Base-by-base conservation (phyloP, 2,329 filamentous ascomycete genomes). In the Lasiodiplodia gonubiensis region DNA sequence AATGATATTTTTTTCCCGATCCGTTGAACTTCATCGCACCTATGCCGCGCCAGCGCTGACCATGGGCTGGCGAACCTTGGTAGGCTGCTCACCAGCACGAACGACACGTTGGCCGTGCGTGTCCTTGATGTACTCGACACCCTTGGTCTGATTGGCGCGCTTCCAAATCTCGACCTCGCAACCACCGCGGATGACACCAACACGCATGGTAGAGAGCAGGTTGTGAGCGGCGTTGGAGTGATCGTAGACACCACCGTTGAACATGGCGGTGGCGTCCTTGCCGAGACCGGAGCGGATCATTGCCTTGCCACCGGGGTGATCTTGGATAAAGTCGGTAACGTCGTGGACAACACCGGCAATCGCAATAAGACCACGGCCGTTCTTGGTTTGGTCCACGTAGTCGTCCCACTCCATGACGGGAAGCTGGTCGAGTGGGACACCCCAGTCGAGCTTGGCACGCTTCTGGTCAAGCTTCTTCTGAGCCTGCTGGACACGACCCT, bases 21-120 rank as follows among this genome's bases (percentile, higher is more conserved):
- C 59, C 59, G 42, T 63, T 37, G 7, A 23, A 27, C 14, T 30
- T 51, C 23, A 35, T 18, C 10, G n/a, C 16, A 23, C n/a, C 72
- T 80, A 94, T 75, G 93, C 93, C 70, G 93, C 93, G 80, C 93
- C 93, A 68, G 94, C 94, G 73, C 89, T 94, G 70, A 90, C 88
- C 66, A 92, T 88, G 53, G 94, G 93, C 78, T 93, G 89, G 23
- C 89, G 83, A 63, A 96, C 88, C 81, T 92, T 93, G 72, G 94
- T 97, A 68, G 92, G 87, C 82, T 97, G 94, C 74, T 88, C 85
- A 65, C 93, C 93, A 71, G 94, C 93, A 71, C 94, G 90, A 75
- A 96, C 88, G 73, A 97, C 93, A 71, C 91, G 89, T 79, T 92
- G 87, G 61, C 93, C 94, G 65, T 88, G 84, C 18, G 89, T 91